Percentiles rank a stretch among this genome's conserved stretches.
Evolutionary conservation across 2,329 filamentous ascomycete species (phyloP).

Genomic region (Trichothecium roseum): DNA sequence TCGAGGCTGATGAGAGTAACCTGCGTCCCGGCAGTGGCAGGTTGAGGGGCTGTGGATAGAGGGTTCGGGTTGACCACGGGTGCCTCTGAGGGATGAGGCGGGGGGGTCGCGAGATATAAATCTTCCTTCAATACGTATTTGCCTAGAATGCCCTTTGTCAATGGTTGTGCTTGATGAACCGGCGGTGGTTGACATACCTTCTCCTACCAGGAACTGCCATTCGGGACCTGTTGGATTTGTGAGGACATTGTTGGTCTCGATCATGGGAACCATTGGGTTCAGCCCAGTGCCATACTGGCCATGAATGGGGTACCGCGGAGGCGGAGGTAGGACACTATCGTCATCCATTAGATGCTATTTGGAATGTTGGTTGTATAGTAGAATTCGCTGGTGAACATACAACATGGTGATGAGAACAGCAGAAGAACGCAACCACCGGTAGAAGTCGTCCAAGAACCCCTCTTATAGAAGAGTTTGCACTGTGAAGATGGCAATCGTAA

Average conservation of each 20-base stretch:
- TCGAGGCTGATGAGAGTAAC: conserved; percentile 68
- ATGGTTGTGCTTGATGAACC: background rate
- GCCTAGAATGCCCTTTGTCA: conserved; percentile 38
- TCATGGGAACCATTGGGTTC: conserved; percentile 60
- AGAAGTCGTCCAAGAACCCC: too few species aligned
- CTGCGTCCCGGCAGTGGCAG: conserved; percentile 78
- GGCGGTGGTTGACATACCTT: conserved; percentile 47
- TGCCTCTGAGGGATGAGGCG: conserved; percentile 89
- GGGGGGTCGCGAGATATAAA: conserved; percentile 83
- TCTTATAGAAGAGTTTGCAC: too few species aligned
- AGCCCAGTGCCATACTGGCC: conserved; percentile 61
- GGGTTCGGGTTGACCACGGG: conserved; percentile 83
- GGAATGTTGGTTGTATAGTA: too few species aligned
- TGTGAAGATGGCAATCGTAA: too few species aligned
- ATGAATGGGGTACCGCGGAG: conserved; percentile 69
- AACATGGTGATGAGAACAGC: conserved; percentile 14
- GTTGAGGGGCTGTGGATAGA: conserved; percentile 71
- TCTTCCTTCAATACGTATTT: conserved; percentile 88
- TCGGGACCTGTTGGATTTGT: conserved; percentile 71
- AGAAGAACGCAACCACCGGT: too few species aligned
- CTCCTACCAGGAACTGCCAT: conserved; percentile 83
- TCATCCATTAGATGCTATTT: too few species aligned
- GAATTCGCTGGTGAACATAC: conserved; percentile 9
- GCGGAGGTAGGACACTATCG: conserved; percentile 71
- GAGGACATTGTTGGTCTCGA: conserved; percentile 90